Conservation (phyloP, 306 rosid species). For the Sophora flavescens region DNA sequence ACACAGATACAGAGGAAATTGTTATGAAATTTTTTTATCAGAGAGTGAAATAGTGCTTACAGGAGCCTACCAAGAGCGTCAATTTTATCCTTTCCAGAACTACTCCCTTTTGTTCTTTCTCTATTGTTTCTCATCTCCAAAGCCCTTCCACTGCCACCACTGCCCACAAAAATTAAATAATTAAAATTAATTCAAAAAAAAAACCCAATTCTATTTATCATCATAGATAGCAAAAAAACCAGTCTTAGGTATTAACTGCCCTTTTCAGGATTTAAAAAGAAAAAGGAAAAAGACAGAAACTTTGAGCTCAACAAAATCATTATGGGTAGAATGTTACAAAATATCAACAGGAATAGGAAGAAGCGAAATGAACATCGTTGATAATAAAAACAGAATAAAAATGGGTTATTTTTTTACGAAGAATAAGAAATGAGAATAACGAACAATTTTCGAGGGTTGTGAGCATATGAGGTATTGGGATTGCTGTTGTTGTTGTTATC, state of each 20-base stretch:
- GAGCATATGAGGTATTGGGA: conserved; percentile 49
- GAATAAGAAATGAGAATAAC: background rate
- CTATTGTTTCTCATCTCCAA: conserved; percentile 57
- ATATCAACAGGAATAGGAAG: background rate
- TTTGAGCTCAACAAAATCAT: background rate
- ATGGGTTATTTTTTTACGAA: background rate
- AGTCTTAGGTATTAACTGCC: no score
- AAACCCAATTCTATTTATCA: background rate
- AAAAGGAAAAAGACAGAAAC: background rate
- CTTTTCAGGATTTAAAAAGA: background rate
- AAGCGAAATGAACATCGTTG: background rate
- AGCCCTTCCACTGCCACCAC: conserved; percentile 64
- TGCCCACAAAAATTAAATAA: conserved; percentile 29
- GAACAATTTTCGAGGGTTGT: conserved; percentile 54
- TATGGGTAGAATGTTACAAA: background rate
- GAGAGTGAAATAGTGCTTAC: conserved; percentile 70
- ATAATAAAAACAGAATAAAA: background rate
- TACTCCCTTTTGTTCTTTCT: conserved; percentile 55
- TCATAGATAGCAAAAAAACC: no score
- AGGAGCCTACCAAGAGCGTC: conserved; percentile 93
- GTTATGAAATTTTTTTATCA: no score
- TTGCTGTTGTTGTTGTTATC: conserved; percentile 41
- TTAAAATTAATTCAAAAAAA: background rate
- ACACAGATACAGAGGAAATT: background rate
- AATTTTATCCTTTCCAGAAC: conserved; percentile 79